Base-by-base conservation (phyloP, 2,329 filamentous ascomycete genomes). In the Aspergillus sp. region DNA sequence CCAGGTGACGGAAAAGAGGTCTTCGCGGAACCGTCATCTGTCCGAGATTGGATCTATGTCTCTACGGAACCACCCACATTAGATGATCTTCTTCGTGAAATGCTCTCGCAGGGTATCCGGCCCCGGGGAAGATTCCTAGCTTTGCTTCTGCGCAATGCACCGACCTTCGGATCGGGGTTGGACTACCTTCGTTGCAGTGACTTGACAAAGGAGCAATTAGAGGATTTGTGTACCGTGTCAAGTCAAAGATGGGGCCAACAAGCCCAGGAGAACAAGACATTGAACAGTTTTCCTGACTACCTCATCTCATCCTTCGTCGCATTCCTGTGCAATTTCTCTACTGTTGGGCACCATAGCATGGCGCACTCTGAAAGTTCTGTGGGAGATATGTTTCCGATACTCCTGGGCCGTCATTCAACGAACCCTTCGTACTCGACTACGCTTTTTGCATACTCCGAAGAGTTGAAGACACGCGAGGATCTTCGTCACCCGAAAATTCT, bases 1-100 rank as follows among this genome's bases (percentile, higher is more conserved):
- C 83, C 86, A 6, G 86, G 86, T 17, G 86, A 88, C 70, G 77
- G 77, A 21, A 79, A 74, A 60, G 85, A 88, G 68, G 77, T 84
- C 8, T 74, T 80, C 47, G 78, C 84, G 5, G 81, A 85, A 58
- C 84, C 86, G 8, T 73, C 75, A 13, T 87, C 84, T 30, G 82
- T 84, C 5, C 79, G 84, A 32, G 82, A 88, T 64, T 73, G 83
- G 51, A 83, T 86, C 1, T 87, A 87, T 69, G 79, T 86, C 10
- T 79, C 78, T 25, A 80, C 80, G 13, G 77, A 82, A 44, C 79
- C 84, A 13, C 86, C 86, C 5, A 79, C 77, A 0, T 67, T 83
- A 17, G 75, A 82, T n/a, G 75, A 80, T 10, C 78, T 89, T 36
- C 78, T 83, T 47, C 65, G 79, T 17, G 73, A 82, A 44, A 85